A percentile compares a stretch with the other conserved stretches of the same genome.
phyloP scores from a whole-genome alignment of 768 basidiomycete species.

The Pisolithus albus region DNA sequence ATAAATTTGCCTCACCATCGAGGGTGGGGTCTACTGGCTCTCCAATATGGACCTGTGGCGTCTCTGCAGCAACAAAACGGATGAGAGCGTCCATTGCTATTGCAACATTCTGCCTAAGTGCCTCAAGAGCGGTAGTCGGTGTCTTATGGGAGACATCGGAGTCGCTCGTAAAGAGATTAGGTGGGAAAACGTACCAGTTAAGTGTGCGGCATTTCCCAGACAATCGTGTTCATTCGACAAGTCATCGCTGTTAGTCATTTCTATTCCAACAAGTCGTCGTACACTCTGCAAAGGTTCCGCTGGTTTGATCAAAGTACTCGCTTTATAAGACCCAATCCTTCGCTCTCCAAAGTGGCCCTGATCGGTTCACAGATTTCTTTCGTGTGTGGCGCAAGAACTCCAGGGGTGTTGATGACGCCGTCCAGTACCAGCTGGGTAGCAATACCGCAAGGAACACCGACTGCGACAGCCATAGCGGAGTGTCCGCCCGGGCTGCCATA shows the following conservation, averaged over 20 bases:
- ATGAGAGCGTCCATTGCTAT: constrained; percentile 74
- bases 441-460: constrained; percentile 60
- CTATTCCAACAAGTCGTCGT: not conserved
- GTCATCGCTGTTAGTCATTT: too few relatives aligned
- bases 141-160: constrained; percentile 9
- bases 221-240: too few relatives aligned
- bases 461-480: constrained; percentile 88
- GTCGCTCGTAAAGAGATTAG: not conserved
- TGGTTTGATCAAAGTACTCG: constrained; percentile 43
- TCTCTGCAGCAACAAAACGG: constrained; percentile 75
- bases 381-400: constrained; percentile 82
- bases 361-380: constrained; percentile 79
- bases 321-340: constrained; percentile 72
- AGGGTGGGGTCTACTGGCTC: constrained; percentile 62
- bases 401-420: constrained; percentile 69
- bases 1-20: constrained; percentile 41
- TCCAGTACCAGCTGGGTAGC: constrained; percentile 68
- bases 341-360: constrained; percentile 56
- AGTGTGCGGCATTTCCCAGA: too few relatives aligned
- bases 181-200: too few relatives aligned
- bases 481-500: constrained; percentile 76
- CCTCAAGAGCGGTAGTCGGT: not conserved
- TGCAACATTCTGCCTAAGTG: not conserved
- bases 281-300: not conserved
- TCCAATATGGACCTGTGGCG: constrained; percentile 66